A percentile compares a stretch with the other conserved stretches of the same genome.
Conservation (phyloP, 306 rosid genomes). For the Arachis hypogaea region DNA sequence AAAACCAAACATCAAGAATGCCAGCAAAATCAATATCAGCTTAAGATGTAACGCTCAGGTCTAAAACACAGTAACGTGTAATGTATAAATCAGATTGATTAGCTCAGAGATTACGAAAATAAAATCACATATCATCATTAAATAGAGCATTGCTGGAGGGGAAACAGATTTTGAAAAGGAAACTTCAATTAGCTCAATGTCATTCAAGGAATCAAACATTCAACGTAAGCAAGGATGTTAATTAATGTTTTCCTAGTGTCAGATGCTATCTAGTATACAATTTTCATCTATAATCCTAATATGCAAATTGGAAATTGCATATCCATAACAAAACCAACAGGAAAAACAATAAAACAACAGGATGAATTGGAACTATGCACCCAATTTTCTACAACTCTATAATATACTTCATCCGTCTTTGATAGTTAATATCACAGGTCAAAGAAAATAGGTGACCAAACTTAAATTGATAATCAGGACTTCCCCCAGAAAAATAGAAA, state of each 20-base stretch:
- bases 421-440: not conserved
- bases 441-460: not conserved
- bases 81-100: not conserved
- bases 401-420: slow-evolving; percentile 16
- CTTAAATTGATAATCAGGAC: not conserved
- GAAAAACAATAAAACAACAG: not conserved
- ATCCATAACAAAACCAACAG: slow-evolving; percentile 18
- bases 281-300: slow-evolving; percentile 3
- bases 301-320: slow-evolving; percentile 1
- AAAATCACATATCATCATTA: not conserved
- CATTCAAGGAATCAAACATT: slow-evolving; percentile 24
- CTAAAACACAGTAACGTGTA: slow-evolving; percentile 9
- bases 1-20: slow-evolving; percentile 4
- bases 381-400: not conserved
- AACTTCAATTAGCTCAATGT: too few relatives aligned
- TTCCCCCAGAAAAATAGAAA: not conserved
- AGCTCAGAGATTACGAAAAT: not conserved
- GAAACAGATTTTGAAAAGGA: not conserved
- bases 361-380: not conserved
- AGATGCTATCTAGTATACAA: slow-evolving; percentile 7
- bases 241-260: not conserved
- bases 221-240: slow-evolving; percentile 5
- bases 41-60: slow-evolving; percentile 3
- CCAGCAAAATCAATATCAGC: not conserved
- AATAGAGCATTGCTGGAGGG: slow-evolving; percentile 6